phyloP scores from a whole-genome alignment of 768 basidiomycete genomes.

The Suillus clintonianus region DNA sequence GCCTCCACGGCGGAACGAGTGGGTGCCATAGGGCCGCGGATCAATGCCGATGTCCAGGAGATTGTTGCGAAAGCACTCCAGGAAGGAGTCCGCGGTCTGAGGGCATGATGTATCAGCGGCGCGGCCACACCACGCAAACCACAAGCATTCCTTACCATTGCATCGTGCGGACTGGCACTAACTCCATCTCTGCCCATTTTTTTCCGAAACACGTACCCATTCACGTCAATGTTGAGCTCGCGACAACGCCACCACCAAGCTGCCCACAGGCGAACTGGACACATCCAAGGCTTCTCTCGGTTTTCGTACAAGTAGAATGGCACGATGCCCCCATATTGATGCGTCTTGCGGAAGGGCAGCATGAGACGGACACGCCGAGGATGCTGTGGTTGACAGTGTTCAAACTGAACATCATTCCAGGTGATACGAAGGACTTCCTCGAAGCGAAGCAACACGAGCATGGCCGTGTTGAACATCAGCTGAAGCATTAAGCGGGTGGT shows the following conservation, averaged over 20 bases:
- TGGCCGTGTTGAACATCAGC: constrained; percentile 10
- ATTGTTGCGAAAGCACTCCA: constrained; percentile 42
- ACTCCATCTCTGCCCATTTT: constrained; percentile 1
- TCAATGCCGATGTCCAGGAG: constrained; percentile 41
- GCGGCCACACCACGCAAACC: no score
- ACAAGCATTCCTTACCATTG: constrained; percentile 17
- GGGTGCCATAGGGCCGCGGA: constrained; percentile 15
- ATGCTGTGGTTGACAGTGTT: neutral
- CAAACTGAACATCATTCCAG: constrained; percentile 22
- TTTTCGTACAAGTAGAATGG: constrained; percentile 31
- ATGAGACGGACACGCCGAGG: neutral
- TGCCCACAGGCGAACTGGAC: neutral
- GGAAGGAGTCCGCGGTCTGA: no score
- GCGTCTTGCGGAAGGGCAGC: constrained; percentile 4
- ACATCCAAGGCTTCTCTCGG: neutral
- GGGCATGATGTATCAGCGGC: no score
- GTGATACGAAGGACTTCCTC: constrained; percentile 23
- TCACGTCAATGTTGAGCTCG: neutral
- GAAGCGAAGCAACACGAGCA: constrained; percentile 24
- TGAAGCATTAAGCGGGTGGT: constrained; percentile 22
- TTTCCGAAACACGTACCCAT: neutral
- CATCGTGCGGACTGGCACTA: neutral
- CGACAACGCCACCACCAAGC: neutral
- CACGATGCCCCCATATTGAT: constrained; percentile 4
- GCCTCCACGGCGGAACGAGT: constrained; percentile 42